Conservation (phyloP, 148 eudicot species). For the Amaranthus hypochondriacus region DNA sequence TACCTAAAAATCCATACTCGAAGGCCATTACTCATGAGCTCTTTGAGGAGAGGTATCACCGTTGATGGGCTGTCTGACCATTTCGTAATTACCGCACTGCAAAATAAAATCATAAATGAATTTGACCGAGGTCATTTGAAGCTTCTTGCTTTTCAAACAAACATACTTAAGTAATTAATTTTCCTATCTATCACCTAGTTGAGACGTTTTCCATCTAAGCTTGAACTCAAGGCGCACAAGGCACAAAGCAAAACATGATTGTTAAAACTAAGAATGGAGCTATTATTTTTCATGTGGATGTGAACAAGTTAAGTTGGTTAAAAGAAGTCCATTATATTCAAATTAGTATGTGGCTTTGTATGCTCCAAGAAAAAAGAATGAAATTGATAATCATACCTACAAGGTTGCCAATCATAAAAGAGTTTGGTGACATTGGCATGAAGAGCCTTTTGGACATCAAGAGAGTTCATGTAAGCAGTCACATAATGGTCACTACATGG, state of each 20-base stretch:
- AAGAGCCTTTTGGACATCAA: conserved; percentile 62
- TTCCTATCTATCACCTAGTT: too few species aligned
- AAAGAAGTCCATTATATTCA: too few species aligned
- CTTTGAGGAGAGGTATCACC: conserved; percentile 51
- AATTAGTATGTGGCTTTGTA: too few species aligned
- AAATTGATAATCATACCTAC: conserved; percentile 41
- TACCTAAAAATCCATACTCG: conserved; percentile 86
- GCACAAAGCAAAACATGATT: too few species aligned
- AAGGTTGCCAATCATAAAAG: conserved; percentile 50
- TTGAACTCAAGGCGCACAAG: too few species aligned
- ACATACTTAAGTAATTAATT: too few species aligned
- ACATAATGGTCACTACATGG: conserved; percentile 64
- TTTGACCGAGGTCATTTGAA: neutral
- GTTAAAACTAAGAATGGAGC: too few species aligned
- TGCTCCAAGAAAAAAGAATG: too few species aligned
- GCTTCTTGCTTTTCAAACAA: too few species aligned
- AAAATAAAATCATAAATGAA: neutral
- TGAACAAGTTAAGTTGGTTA: too few species aligned
- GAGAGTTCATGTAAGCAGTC: conserved; percentile 49
- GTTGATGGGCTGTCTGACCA: conserved; percentile 69
- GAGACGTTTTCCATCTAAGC: too few species aligned
- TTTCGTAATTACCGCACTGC: conserved; percentile 18
- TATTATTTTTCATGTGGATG: too few species aligned
- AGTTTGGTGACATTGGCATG: conserved; percentile 71
- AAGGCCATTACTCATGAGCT: conserved; percentile 49